A percentile compares a stretch with the other conserved stretches of the same genome.
Evolutionary conservation across 148 eudicot genomes (phyloP).

Genomic region (Gaultheria prostrata): DNA sequence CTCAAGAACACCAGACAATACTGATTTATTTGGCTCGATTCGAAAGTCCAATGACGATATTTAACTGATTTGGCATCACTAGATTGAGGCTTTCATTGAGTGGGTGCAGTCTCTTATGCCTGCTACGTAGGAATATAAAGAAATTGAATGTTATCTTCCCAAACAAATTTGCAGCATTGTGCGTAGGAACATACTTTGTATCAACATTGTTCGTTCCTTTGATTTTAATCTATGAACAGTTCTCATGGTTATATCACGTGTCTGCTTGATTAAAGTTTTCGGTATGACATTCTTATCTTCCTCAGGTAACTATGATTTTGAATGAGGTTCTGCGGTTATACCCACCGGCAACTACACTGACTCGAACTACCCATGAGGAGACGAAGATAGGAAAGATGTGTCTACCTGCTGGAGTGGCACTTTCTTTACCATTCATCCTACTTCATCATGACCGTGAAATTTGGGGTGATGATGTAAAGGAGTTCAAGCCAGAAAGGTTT

Average conservation of each 20-base stretch:
- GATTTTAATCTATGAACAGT: neutral
- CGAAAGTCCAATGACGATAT: neutral
- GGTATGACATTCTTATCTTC: neutral
- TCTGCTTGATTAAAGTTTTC: neutral
- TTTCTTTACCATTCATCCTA: conserved; percentile 3
- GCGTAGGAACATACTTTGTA: neutral
- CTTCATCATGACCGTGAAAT: conserved; percentile 15
- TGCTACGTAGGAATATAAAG: neutral
- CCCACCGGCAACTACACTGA: neutral
- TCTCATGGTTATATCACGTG: neutral
- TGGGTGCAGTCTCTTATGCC: neutral
- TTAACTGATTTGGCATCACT: neutral
- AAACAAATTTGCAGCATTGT: neutral
- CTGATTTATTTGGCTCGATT: neutral
- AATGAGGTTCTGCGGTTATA: conserved; percentile 24
- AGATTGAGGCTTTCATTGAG: neutral
- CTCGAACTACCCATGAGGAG: conserved; percentile 11
- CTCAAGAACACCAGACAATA: neutral
- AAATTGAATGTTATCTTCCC: neutral
- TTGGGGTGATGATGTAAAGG: conserved; percentile 20
- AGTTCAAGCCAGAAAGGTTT: conserved; percentile 27
- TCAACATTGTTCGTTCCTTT: neutral
- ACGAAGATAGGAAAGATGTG: conserved; percentile 18
- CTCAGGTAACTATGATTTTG: conserved; percentile 20
- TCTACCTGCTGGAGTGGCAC: conserved; percentile 13